These are phyloP conservation scores for Dictyophora rubrovolvata DNA, from an alignment of 768 basidiomycete species.

Conservation along the genomic window DNA sequence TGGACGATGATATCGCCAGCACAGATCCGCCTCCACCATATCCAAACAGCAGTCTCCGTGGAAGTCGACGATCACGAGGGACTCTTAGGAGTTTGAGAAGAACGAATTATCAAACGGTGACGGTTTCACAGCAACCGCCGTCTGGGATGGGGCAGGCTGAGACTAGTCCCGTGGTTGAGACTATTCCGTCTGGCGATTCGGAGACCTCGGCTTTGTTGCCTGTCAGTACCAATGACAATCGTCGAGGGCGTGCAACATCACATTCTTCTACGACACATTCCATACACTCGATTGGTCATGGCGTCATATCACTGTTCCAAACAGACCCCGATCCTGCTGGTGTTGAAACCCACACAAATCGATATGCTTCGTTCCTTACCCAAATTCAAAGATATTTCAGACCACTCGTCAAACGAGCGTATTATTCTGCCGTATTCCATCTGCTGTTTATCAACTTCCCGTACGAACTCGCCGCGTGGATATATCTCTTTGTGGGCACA, in stretches of 20 bases:
- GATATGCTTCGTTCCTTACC: conserved; percentile 10
- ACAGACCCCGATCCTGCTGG: conserved; percentile 36
- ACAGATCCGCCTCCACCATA: conserved; percentile 66
- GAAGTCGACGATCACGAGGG: conserved; percentile 22
- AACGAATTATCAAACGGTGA: conserved; percentile 18
- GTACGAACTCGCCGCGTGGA: conserved; percentile 66
- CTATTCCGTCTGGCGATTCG: conserved; percentile 23
- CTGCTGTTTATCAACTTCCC: conserved; percentile 69
- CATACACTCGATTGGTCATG: conserved; percentile 56
- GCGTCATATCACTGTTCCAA: conserved; percentile 53
- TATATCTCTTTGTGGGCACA: conserved; percentile 72
- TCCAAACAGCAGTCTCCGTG: conserved; percentile 35
- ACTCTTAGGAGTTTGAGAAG: conserved; percentile 22
- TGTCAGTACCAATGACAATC: conserved; percentile 5
- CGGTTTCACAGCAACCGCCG: conserved; percentile 23
- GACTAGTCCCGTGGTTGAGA: conserved; percentile 16
- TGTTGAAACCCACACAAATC: conserved; percentile 18
- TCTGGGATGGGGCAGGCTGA: conserved; percentile 26
- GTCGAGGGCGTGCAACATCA: conserved; percentile 46
- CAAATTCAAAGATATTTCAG: conserved; percentile 53
- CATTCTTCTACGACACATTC: conserved; percentile 42
- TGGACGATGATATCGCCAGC: neutral
- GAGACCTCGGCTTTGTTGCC: conserved; percentile 43
- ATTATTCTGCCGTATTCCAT: conserved; percentile 60
- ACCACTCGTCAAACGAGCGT: conserved; percentile 45